Percentiles rank a stretch among this genome's conserved stretches.
These are phyloP conservation scores for Rubus idaeus DNA, from an alignment of 306 rosid genomes.

Conservation along the genomic window DNA sequence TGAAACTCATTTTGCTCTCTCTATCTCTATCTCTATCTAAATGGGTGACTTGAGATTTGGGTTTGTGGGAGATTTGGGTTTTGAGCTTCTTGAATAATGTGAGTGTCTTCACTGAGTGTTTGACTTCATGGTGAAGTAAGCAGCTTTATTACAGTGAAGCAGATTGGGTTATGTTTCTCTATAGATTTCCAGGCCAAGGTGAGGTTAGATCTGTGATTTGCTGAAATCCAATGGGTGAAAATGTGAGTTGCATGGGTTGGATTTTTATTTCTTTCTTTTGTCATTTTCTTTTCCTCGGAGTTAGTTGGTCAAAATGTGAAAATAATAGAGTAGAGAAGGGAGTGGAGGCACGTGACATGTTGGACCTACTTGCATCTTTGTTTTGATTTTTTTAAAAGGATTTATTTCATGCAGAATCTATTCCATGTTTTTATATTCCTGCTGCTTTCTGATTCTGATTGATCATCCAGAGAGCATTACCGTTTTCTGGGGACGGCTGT, in stretches of 20 bases:
- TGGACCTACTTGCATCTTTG: too few relatives aligned
- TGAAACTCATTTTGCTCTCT: conserved; percentile 54
- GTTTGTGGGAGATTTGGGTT: background rate
- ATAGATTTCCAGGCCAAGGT: background rate
- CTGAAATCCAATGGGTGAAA: background rate
- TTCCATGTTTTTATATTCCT: too few relatives aligned
- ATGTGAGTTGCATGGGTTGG: conserved; percentile 6
- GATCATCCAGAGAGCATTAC: too few relatives aligned
- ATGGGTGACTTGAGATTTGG: background rate
- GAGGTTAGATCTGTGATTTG: conserved; percentile 10
- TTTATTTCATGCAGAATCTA: too few relatives aligned
- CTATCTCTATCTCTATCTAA: background rate
- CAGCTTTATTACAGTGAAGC: background rate
- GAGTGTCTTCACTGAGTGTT: background rate
- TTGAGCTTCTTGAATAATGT: background rate
- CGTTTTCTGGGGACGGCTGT: too few relatives aligned
- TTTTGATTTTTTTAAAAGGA: too few relatives aligned
- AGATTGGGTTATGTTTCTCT: background rate
- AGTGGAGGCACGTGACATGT: too few relatives aligned
- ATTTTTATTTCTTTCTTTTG: background rate
- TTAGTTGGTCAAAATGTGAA: too few relatives aligned
- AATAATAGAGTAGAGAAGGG: too few relatives aligned
- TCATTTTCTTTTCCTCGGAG: background rate
- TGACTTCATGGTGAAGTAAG: conserved; percentile 8
- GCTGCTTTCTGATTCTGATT: too few relatives aligned